Percentiles rank a stretch among this genome's conserved stretches.
Conservation (phyloP, 257 asterid species). For the Solanum neorickii region DNA sequence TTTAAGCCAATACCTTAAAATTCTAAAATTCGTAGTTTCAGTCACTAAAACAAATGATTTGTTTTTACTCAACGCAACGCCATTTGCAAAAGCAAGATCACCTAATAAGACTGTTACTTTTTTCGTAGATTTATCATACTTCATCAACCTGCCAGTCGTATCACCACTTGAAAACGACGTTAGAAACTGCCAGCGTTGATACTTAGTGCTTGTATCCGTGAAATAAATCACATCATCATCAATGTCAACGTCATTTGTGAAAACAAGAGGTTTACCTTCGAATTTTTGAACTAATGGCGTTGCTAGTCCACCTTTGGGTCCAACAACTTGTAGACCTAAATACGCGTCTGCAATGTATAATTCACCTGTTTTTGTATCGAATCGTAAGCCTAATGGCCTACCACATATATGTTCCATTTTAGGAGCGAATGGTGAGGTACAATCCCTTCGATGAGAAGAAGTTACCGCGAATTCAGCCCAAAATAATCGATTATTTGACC, state of each 20-base stretch:
- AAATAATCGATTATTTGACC: background rate
- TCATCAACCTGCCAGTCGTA: slow-evolving; percentile 1
- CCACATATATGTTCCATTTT: slow-evolving; percentile 51
- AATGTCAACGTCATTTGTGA: slow-evolving; percentile 58
- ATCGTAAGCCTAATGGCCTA: slow-evolving; percentile 58
- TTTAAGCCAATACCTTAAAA: slow-evolving; percentile 34
- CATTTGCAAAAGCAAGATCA: background rate
- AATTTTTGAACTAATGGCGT: slow-evolving; percentile 34
- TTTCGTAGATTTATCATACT: background rate
- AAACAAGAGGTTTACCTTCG: slow-evolving; percentile 32
- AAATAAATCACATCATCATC: slow-evolving; percentile 53
- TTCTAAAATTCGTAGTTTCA: slow-evolving; percentile 14
- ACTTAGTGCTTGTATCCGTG: slow-evolving; percentile 49
- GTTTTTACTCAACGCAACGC: background rate
- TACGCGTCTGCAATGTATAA: slow-evolving; percentile 67
- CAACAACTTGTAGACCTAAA: slow-evolving; percentile 55
- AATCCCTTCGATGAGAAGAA: slow-evolving; percentile 20
- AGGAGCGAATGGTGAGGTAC: slow-evolving; percentile 37
- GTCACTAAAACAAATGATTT: background rate
- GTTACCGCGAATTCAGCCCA: slow-evolving; percentile 12
- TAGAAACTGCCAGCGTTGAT: slow-evolving; percentile 43
- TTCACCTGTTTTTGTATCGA: slow-evolving; percentile 38
- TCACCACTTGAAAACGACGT: slow-evolving; percentile 14
- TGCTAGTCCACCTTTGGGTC: slow-evolving; percentile 49
- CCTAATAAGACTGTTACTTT: background rate